Base-by-base conservation (phyloP, 2,329 filamentous ascomycete species). In the Colletotrichum cereale region DNA sequence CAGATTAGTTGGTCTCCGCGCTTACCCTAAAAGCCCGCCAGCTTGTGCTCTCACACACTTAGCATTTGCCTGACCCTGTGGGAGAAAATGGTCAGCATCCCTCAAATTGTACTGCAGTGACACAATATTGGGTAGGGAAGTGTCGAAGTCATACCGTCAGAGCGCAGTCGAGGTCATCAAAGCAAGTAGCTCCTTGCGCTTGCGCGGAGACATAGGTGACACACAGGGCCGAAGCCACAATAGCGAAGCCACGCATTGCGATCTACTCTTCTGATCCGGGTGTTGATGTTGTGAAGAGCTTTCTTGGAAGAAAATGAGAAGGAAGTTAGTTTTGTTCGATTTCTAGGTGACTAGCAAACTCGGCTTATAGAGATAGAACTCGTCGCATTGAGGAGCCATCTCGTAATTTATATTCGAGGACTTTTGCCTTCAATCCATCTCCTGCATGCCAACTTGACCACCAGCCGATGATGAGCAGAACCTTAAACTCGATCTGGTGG, bases 21-120 rank as follows among this genome's bases (percentile, higher is more conserved):
- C 68, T 18, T 38, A 71, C 68, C 68, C 68, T 5, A 64, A 56
- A 14, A 71, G 36, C 24, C 57, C 68, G 6, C 64, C 64, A 14
- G 64, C 64, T 29, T 71, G 68, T 44, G 68, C 68, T 21, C 68
- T 71, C 10, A 62, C 44, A 18, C 68, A 71, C 31, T 71, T 71
- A 26, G 68, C 68, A 58, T 71, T 71, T 38, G 67, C 63, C 14
- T 58, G 64, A 6, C 64, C 64, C 64, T 67, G n/a, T 4, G 26
- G 8, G 2, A 2, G 10, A 42, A 7, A 2, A 12, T 8, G 31
- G 64, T 67, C 18, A 71, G 52, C 26, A 14, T 48, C 4, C 3
- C 29, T 34, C 7, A 11, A 14, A 3, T 42, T 4, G 14, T 14
- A 14, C 11, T 53, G 14, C 26, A 10, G 6, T 21, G 3, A 2